Conservation (phyloP, 23 red algal genomes). For the Gracilaria gracilis region DNA sequence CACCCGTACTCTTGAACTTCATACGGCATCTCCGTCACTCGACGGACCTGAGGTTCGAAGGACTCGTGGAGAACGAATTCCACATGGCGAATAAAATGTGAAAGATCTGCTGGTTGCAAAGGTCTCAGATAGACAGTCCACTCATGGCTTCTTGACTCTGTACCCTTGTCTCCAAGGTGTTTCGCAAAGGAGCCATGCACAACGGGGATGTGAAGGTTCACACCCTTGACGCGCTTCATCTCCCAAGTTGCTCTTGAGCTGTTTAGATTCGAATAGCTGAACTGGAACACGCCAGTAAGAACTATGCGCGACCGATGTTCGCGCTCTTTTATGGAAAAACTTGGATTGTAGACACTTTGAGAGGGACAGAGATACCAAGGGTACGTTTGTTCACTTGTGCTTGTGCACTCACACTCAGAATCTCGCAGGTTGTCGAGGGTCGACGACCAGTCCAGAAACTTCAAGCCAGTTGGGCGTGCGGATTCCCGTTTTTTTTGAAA, state of each 20-base stretch:
- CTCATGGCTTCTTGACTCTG: conserved; percentile 79
- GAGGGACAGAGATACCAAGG: no score
- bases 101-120: conserved; percentile 79
- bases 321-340: no score
- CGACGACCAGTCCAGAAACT: no score
- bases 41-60: conserved; percentile 76
- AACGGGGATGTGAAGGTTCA: conserved; percentile 70
- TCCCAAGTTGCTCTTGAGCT: not conserved
- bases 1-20: conserved; percentile 93
- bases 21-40: conserved; percentile 87
- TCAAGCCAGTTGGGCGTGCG: no score
- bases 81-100: conserved; percentile 88
- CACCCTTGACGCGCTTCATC: conserved; percentile 72
- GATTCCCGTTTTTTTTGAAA: no score
- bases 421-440: no score
- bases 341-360: no score
- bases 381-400: no score
- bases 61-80: conserved; percentile 98
- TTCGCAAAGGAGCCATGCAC: conserved; percentile 82
- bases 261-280: not conserved
- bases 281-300: not conserved
- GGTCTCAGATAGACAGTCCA: conserved; percentile 93
- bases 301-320: not conserved
- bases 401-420: no score
- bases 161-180: conserved; percentile 64